Base-by-base conservation (phyloP, 2,329 filamentous ascomycete species). In the Fusarium globosum region DNA sequence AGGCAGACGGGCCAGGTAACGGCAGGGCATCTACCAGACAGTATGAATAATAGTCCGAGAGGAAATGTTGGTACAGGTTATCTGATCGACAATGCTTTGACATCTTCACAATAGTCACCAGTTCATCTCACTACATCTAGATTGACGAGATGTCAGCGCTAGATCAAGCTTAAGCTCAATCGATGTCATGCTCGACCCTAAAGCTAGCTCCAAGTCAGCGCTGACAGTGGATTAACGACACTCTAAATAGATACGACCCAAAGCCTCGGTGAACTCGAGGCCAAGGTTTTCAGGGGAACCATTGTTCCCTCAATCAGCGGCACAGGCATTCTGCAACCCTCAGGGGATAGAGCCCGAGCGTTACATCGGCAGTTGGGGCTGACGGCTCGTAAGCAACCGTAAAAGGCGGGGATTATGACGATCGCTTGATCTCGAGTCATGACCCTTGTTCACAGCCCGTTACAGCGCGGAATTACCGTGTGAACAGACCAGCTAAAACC, bases 11-110 rank as follows among this genome's bases (percentile, higher is more conserved):
- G 9, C 33, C 21, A 26, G 33, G 49, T 26, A 15, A 28, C 13
- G 49, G 33, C 7, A 26, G 16, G 13, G 33, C 20, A 51, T 20
- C 48, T 2, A 0, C 16, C 3, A 39, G 35, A 53, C 51, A 53
- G 51, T 28, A 39, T 28, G 23, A 53, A 39, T 1, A 21, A 11
- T 4, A 0, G 20, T 28, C 0, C 0, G 2, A 28, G 23, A 39
- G 14, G 5, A 14, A 38, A 23, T 5, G 20, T 12, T 18, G 14
- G 10, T 18, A 10, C 0, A 28, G 5, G 14, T 4, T n/a, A 53
- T 39, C 23, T 38, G 35, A 53, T 53, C 23, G 12, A 33, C 30
- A 33, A 33, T 33, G 30, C 12, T 12, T 33, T 33, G 30, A 13
- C 12, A 2, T 3, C 9, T 30, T 30, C 11, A 33, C 30, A 33